Conservation (phyloP, 2,329 filamentous ascomycete species). For the Xylariaceae sp. region DNA sequence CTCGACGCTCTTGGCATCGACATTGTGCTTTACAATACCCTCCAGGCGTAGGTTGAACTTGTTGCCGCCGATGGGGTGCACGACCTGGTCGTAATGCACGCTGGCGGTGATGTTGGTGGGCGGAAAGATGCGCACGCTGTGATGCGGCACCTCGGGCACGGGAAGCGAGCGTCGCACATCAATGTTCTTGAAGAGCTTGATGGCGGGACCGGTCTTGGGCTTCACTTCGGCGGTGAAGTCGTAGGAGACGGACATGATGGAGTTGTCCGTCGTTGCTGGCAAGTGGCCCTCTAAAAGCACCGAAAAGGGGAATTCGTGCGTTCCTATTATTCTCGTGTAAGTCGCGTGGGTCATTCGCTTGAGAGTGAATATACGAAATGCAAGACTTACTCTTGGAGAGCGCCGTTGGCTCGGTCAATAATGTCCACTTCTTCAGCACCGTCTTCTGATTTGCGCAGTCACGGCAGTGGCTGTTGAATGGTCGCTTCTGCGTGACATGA, state of each 20-base stretch:
- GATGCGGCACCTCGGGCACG: constrained; percentile 72
- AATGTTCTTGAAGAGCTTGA: constrained; percentile 64
- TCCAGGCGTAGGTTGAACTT: constrained; percentile 76
- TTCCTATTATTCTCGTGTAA: constrained; percentile 39
- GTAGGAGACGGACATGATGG: constrained; percentile 72
- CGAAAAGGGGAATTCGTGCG: constrained; percentile 84
- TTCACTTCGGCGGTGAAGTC: constrained; percentile 66
- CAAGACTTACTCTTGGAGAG: constrained; percentile 43
- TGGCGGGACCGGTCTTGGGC: constrained; percentile 50
- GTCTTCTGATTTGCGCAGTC: constrained; percentile 70
- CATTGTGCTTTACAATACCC: constrained; percentile 71
- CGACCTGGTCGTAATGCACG: constrained; percentile 75
- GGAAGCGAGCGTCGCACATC: constrained; percentile 74
- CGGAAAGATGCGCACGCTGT: constrained; percentile 90
- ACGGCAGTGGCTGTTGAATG: constrained; percentile 72
- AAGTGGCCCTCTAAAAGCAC: constrained; percentile 79
- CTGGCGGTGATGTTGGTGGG: constrained; percentile 89
- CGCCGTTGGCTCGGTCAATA: constrained; percentile 56
- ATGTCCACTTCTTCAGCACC: constrained; percentile 74
- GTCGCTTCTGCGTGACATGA: constrained; percentile 72
- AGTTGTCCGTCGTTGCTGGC: constrained; percentile 76
- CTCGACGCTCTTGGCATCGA: constrained; percentile 66
- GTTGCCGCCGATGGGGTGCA: constrained; percentile 83
- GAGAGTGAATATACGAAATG: not conserved
- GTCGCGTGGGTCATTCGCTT: constrained; percentile 4